Evolutionary conservation across 441 rosid genomes (phyloP), one percentile per base, ranked within the genome.

Genomic region (Bruguiera hainesii): DNA sequence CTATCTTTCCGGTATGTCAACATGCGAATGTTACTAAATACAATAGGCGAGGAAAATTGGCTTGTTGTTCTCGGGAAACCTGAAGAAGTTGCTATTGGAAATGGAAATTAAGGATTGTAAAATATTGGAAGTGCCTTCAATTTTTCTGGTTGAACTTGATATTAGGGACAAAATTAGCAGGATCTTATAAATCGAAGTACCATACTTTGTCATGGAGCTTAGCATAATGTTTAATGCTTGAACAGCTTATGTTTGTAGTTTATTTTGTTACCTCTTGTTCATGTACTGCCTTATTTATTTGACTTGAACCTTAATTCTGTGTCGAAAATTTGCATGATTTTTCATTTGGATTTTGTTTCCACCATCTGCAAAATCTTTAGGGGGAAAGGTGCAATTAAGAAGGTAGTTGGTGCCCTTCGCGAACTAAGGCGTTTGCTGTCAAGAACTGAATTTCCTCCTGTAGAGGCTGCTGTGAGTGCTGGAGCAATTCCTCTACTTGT

Each of bases 321-420:
- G 63, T 51, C 46, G 9, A 52, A 48, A 42, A 49, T 35, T 59
- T 20, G 53, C 28, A 42, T 1, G 18, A 58, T 29, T 63, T 67
- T 51, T 19, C 20, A 9, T 56, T 63, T 9, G 21, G 63, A 46
- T 37, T 37, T 73, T 55, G 57, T 37, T 67, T 69, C 52, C 37
- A 49, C 19, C 25, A 56, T 72, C 68, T 58, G 61, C 63, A 26
- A 35, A 56, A 75, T 71, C 46, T 55, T 61, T 67, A 87, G 98
- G 80, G 97, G 93, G n/a, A 91, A 89, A 80, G 95, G 96, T 76
- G 87, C 84, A 64, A 75, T 90, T 87, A 97, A 91, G 75, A 95
- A 90, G 83, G 83, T 71, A 68, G 88, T 95, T 71, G 72, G 63
- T 73, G 94, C 93, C 29, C 97, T 95, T 73, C 91, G 91, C 69